Base-by-base conservation (phyloP, 805 yeast genomes). In the Candida berthetii region DNA sequence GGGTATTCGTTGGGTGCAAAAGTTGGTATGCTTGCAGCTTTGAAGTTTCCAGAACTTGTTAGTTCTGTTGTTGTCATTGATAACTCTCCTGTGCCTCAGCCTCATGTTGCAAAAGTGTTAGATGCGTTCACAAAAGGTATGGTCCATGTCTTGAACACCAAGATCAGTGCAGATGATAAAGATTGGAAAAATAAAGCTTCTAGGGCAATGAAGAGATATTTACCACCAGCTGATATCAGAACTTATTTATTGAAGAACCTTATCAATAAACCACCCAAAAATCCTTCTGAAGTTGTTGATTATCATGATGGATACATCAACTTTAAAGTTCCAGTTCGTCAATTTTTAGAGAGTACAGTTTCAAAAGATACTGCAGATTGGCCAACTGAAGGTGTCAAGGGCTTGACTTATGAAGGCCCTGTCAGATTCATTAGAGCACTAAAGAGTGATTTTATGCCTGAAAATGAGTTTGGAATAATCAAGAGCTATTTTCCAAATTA, bases 171-270 rank as follows among this genome's bases (percentile, higher is more conserved):
- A 14, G 44, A 41, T n/a, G 60, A 58, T 41, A 55, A 57, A 39
- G 54, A 52, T 29, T 54, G 62, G 62, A 95, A 96, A 38, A 88
- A 91, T 53, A 91, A 90, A 72, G 96, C 96, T 42, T 82, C 90
- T 44, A 85, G 87, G 62, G 77, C 91, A 65, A 82, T 87, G 60
- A 90, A 89, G 64, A 90, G 87, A 71, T 93, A 89, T 66, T 85
- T 91, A 70, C 99, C 99, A 49, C 91, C 93, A 72, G 57, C 49
- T 17, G 48, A 52, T 16, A 48, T 50, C 16, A 55, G 74, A 40
- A 46, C 58, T 38, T 71, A 71, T 42, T 50, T 73, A 36, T 49
- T 64, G 38, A 57, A 66, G 14, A 73, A 72, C 49, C 42, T 69
- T 36, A 60, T 54, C 32, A 59, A 57, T 43, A 58, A 53, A 34